These are phyloP conservation scores for Pythium coloratum DNA, from an alignment of 352 stramenopile species.

Conservation along the genomic window DNA sequence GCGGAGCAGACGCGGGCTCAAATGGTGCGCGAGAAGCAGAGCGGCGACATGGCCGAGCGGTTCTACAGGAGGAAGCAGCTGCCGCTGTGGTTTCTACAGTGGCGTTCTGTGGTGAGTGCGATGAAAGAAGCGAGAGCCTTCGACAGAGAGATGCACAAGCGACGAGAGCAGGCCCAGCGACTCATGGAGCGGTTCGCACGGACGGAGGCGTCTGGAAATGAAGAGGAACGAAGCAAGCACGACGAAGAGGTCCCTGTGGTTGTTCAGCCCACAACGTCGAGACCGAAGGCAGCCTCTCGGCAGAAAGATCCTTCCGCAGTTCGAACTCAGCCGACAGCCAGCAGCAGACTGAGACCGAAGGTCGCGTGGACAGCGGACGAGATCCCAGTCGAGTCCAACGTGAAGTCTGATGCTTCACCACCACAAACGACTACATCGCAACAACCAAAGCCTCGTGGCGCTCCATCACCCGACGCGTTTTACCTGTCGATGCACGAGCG, in stretches of 20 bases:
- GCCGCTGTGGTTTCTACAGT: slow-evolving; percentile 54
- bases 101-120: slow-evolving; percentile 29
- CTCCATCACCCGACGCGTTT: slow-evolving; percentile 35
- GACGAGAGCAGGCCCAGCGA: slow-evolving; percentile 38
- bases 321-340: neutral
- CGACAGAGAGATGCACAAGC: slow-evolving; percentile 26
- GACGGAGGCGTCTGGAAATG: neutral
- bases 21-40: slow-evolving; percentile 29
- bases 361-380: neutral
- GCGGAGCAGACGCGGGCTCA: slow-evolving; percentile 12
- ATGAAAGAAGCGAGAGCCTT: slow-evolving; percentile 33
- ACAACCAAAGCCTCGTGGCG: neutral
- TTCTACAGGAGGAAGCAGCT: slow-evolving; percentile 43
- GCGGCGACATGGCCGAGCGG: slow-evolving; percentile 21
- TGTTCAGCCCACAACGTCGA: neutral
- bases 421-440: neutral
- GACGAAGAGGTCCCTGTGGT: neutral
- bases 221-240: neutral
- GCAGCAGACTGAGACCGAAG: neutral
- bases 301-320: neutral
- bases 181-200: slow-evolving; percentile 21
- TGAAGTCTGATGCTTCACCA: neutral
- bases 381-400: neutral
- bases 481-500: slow-evolving; percentile 60
- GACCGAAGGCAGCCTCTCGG: neutral